These are phyloP conservation scores for Capsicum baccatum DNA, from an alignment of 257 asterid species.

Conservation along the genomic window DNA sequence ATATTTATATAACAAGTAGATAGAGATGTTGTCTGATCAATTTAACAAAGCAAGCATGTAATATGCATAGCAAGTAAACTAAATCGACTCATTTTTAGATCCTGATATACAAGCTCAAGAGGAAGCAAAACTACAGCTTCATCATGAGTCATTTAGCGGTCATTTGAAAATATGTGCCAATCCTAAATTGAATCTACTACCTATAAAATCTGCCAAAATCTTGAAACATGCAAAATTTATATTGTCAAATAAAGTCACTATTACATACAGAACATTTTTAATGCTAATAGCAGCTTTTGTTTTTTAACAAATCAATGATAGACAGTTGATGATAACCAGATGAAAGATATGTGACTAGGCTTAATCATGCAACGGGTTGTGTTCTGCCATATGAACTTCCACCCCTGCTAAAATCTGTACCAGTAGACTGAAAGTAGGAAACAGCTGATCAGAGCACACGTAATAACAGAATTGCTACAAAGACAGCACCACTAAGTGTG, in stretches of 20 bases:
- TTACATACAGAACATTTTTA: background rate
- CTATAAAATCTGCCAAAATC: background rate
- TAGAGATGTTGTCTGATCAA: background rate
- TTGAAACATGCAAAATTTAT: background rate
- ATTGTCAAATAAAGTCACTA: slow-evolving; percentile 1
- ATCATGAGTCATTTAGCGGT: background rate
- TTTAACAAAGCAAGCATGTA: background rate
- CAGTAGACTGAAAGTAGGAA: slow-evolving; percentile 39
- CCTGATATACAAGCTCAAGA: background rate
- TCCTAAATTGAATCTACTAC: background rate
- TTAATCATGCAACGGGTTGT: slow-evolving; percentile 33
- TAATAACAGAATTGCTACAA: slow-evolving; percentile 42
- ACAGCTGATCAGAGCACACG: slow-evolving; percentile 44
- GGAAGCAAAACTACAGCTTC: background rate
- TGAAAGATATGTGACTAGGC: slow-evolving; percentile 1
- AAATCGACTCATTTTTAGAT: background rate
- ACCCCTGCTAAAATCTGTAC: slow-evolving; percentile 32
- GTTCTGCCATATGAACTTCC: slow-evolving; percentile 38
- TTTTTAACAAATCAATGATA: background rate
- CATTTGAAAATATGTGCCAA: background rate
- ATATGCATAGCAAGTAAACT: background rate
- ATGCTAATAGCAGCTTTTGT: background rate
- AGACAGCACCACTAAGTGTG: slow-evolving; percentile 50
- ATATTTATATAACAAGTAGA: background rate
- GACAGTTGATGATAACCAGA: background rate